These are phyloP conservation scores for Diaporthe helianthi DNA, from an alignment of 2,329 filamentous ascomycete species.

Conservation along the genomic window DNA sequence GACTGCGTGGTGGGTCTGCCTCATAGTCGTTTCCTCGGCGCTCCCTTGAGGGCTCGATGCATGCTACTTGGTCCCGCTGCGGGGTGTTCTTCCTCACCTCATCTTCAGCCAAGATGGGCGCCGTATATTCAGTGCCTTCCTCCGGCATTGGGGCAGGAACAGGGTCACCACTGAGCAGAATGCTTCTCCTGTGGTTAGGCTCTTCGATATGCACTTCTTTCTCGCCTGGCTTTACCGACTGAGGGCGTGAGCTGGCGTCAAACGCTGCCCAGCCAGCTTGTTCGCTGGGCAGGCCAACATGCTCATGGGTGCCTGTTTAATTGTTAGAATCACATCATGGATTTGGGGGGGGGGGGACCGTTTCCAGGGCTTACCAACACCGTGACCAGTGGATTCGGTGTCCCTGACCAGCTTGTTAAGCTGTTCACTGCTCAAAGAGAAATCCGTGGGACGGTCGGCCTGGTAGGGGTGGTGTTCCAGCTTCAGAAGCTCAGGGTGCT, in stretches of 20 bases:
- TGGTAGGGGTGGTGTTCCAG: conserved; percentile 71
- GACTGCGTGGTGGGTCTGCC: conserved; percentile 62
- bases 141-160: conserved; percentile 55
- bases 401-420: conserved; percentile 88
- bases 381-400: conserved; percentile 63
- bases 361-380: conserved; percentile 53
- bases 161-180: conserved; percentile 51
- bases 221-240: conserved; percentile 57
- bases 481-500: conserved; percentile 81
- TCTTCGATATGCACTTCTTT: conserved; percentile 81
- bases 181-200: conserved; percentile 55
- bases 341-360: no score
- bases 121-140: conserved; percentile 67
- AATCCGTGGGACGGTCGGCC: conserved; percentile 69
- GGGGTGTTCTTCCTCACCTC: conserved; percentile 79
- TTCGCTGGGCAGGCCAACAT: conserved; percentile 82
- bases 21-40: conserved; percentile 66
- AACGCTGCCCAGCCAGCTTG: conserved; percentile 91
- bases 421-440: conserved; percentile 87
- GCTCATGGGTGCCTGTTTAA: conserved; percentile 65
- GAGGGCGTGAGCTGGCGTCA: conserved; percentile 74
- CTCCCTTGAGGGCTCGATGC: conserved; percentile 77
- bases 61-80: conserved; percentile 75
- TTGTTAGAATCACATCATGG: conserved; percentile 40
- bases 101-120: conserved; percentile 88